phyloP scores from a whole-genome alignment of 2,329 filamentous ascomycete genomes.

The Fusarium solani-melongenae region DNA sequence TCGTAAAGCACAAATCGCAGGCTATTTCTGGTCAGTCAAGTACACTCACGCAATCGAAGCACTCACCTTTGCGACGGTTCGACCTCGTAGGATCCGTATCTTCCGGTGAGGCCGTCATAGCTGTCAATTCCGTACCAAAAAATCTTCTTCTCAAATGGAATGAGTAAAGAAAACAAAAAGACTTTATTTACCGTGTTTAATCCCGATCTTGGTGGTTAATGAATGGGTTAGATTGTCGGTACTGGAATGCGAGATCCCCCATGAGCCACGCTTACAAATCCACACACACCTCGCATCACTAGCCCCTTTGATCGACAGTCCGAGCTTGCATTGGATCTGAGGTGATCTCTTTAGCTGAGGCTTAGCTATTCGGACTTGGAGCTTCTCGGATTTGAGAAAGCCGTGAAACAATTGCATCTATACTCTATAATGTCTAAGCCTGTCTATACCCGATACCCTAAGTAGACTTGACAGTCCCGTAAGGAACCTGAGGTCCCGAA shows the following conservation, averaged over 20 bases:
- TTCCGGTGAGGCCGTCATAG: constrained; percentile 14
- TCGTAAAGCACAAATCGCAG: constrained; percentile 57
- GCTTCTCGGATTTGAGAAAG: not conserved
- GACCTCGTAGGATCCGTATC: constrained; percentile 26
- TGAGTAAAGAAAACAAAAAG: not conserved
- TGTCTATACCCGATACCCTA: not conserved
- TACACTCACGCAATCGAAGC: rapidly evolving
- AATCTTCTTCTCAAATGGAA: not conserved
- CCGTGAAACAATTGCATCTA: not conserved
- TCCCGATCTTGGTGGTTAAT: not conserved
- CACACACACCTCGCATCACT: not conserved
- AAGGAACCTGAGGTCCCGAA: constrained; percentile 29
- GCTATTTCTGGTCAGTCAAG: constrained; percentile 39
- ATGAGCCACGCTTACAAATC: constrained; percentile 34
- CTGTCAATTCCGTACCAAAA: not conserved
- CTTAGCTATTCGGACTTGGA: not conserved
- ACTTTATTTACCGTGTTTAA: not conserved
- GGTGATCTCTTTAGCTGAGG: not conserved
- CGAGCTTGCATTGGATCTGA: not conserved
- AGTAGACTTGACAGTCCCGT: constrained; percentile 20
- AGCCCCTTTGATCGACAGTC: not conserved
- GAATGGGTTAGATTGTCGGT: not conserved
- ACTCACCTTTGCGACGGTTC: constrained; percentile 38
- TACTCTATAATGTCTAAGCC: not conserved
- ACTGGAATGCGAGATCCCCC: not conserved